A percentile compares a stretch with the other conserved stretches of the same genome.
Conservation (phyloP, 176 grass and related monocot species). For the Aegilops tauschii region DNA sequence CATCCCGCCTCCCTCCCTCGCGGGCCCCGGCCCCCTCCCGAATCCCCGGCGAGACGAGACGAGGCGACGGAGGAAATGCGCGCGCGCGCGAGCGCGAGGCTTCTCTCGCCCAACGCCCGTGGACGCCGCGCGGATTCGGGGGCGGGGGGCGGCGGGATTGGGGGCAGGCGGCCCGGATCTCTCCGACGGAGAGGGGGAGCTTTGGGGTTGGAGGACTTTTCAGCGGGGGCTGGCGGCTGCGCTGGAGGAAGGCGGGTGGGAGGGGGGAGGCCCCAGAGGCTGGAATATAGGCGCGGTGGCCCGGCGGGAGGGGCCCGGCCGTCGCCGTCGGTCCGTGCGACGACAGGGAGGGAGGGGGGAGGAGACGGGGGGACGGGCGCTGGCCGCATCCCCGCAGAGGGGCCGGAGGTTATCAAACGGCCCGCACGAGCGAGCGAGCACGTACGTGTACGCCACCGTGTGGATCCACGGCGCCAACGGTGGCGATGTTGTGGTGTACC, state of each 20-base stretch:
- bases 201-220: background rate
- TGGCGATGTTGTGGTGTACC: background rate
- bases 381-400: background rate
- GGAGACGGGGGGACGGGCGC: background rate
- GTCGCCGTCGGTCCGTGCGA: constrained; percentile 37
- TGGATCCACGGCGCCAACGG: background rate
- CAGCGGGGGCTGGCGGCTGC: background rate
- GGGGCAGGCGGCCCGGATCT: constrained; percentile 31
- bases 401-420: background rate
- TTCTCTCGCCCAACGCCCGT: no score
- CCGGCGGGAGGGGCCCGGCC: constrained; percentile 6
- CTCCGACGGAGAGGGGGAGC: background rate
- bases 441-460: background rate
- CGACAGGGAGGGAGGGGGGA: background rate
- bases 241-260: background rate
- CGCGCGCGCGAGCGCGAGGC: background rate
- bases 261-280: background rate
- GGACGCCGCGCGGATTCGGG: background rate
- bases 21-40: background rate
- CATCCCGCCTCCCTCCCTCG: constrained; percentile 24
- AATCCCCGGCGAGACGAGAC: background rate
- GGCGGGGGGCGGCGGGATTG: background rate
- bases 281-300: constrained; percentile 13
- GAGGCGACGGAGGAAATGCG: background rate
- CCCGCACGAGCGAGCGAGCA: background rate